Base-by-base conservation (phyloP, 345 rosid species). In the Carallia pectinifolia region DNA sequence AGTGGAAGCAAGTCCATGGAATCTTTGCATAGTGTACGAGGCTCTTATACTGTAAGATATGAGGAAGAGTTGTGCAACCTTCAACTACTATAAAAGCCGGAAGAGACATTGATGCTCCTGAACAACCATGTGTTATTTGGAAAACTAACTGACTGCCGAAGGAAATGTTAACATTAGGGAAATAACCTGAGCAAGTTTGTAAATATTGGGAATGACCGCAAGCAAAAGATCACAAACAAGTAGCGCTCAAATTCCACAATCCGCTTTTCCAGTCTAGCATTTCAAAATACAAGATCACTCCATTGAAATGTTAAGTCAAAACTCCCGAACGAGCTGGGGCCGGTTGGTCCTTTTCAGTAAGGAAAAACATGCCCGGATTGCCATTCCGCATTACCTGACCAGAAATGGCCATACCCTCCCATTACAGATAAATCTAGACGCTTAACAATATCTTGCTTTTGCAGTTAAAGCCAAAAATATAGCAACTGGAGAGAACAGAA, bases 221-320 rank as follows among this genome's bases (percentile, higher is more conserved):
- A 29, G 30, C 19, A 58, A 36, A 50, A 44, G n/a, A 19, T 36
- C 44, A 53, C 33, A 53, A 30, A 34, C 6, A 1, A 7, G 62
- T 48, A 10, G 61, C 54, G 16, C 19, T 33, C 54, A 12, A 55
- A 6, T n/a, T 71, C 23, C 54, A 52, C 17, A 36, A 33, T 37
- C 68, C 23, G 1, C 65, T 66, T 73, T 72, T 19, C 60, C 60
- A 4, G 65, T 72, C 64, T 65, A 69, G 38, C 50, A 33, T 56
- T 58, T 18, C 37, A 62, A 61, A 58, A 64, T 30, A 65, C 38
- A 56, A 36, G 8, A 68, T 58, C 30, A 62, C 62, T 74, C 73
- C 37, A 13, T 66, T 13, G 30, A 68, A 75, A 58, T 56, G 59
- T 71, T 38, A 19, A 69, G 70, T 40, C 63, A 67, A 74, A 74